Evolutionary conservation across 371 early-diverging fungal genomes (phyloP), one percentile per base, ranked within the genome.

Genomic region (Mucor sp.): DNA sequence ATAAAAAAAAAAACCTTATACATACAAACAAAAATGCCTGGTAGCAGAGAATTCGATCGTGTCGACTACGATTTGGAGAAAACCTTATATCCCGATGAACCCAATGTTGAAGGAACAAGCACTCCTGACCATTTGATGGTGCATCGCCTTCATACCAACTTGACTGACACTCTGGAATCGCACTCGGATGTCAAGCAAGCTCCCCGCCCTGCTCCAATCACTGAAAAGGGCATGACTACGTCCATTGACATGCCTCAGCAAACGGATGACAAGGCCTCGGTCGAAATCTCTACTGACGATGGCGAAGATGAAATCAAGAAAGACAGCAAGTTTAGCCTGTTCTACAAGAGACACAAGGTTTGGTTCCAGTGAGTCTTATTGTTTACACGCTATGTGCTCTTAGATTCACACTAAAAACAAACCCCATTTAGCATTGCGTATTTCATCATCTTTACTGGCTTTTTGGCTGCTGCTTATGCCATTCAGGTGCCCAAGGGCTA

Each of bases 401-500:
- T 21, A 47, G 21, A 19, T 21, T 47, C 47, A 47, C 47, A 21
- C 47, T 47, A 47, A 47, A 47, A 41, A 15, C 0, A 41, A 37
- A 1, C 14, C n/a, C 12, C 23, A 19, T 47, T 55, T 56, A 74
- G 71, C 32, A 41, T 59, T 56, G 27, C 30, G 32, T 58, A 63
- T 62, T 77, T 74, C 69, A n/a, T 74, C 8, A 32, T 67, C 19
- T 71, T 67, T 50, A 77, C 77, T 19, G 77, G 71, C 37, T 74
- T 71, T 23, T 25, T 74, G 6, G 48, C 50, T 47, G 74, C 77
- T 33, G 58, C 71, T 14, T 71, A 66, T 53, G 77, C 56, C 4
- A 23, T 77, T 12, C 74, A 77, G 57, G 55, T 74, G 3, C 74
- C 74, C 5, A 77, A 77, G 41, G 77, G 77, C 2, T 77, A 74